These are phyloP conservation scores for Penicillium corylophilum DNA, from an alignment of 2,329 filamentous ascomycete genomes.

Conservation along the genomic window DNA sequence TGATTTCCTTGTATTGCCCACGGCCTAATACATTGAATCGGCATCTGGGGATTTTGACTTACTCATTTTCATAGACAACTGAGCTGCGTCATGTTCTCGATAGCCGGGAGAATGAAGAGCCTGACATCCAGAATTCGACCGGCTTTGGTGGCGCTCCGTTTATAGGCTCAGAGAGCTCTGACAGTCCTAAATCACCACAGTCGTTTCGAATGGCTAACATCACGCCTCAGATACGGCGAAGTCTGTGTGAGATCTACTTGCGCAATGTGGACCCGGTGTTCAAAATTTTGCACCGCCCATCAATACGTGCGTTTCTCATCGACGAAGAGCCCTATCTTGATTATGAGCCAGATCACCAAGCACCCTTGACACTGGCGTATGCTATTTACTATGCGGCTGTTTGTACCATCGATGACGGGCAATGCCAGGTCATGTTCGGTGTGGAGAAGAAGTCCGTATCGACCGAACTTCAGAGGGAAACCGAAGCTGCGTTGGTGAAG, in stretches of 20 bases:
- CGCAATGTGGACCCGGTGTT: constrained; percentile 32
- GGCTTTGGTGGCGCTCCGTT: constrained; percentile 14
- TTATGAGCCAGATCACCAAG: constrained; percentile 28
- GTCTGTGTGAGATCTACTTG: constrained; percentile 28
- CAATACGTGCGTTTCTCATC: constrained; percentile 25
- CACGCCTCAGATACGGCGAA: constrained; percentile 12
- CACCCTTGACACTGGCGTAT: constrained; percentile 24
- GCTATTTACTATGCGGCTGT: constrained; percentile 30
- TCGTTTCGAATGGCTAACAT: constrained; percentile 7
- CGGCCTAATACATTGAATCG: background rate
- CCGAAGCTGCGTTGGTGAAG: constrained; percentile 25
- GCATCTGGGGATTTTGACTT: background rate
- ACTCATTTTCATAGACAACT: constrained; percentile 10
- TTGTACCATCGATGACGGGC: constrained; percentile 23
- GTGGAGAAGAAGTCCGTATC: constrained; percentile 18
- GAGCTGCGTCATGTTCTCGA: constrained; percentile 24
- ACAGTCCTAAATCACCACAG: constrained; percentile 13
- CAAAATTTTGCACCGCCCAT: constrained; percentile 33
- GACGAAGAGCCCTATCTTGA: constrained; percentile 30
- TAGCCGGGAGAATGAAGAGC: constrained; percentile 18
- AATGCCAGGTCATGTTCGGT: constrained; percentile 24
- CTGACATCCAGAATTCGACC: constrained; percentile 1
- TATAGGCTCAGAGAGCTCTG: constrained; percentile 18
- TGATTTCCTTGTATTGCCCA: background rate
- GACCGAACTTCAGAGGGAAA: constrained; percentile 23